Evolutionary conservation across 2,329 filamentous ascomycete genomes (phyloP).

Genomic region (Geosmithia flava): DNA sequence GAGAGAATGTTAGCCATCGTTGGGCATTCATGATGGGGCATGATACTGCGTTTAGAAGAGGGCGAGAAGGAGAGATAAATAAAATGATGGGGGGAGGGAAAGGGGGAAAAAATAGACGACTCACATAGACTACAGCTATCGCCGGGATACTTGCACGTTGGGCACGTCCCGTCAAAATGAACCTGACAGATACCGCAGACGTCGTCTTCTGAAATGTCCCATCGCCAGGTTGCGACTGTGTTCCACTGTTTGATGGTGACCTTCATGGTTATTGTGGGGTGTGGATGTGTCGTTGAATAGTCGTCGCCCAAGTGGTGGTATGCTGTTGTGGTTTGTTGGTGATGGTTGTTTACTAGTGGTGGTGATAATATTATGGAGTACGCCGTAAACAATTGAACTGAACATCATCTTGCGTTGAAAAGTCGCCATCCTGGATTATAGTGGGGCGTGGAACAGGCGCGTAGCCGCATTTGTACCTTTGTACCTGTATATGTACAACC

Average conservation of each 20-base stretch:
- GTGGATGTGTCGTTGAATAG: neutral
- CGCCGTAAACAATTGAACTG: no score
- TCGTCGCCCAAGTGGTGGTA: no score
- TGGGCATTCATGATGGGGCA: no score
- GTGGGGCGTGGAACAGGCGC: no score
- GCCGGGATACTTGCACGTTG: slow-evolving; percentile 94
- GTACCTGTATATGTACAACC: no score
- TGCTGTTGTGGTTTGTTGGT: neutral
- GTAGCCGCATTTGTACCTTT: no score
- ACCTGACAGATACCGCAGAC: slow-evolving; percentile 98
- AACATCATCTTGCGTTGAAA: no score
- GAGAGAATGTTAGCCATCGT: slow-evolving; percentile 4
- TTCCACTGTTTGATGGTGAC: slow-evolving; percentile 91
- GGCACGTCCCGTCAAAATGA: slow-evolving; percentile 94
- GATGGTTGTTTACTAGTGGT: no score
- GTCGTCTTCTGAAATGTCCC: slow-evolving; percentile 95
- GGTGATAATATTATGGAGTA: no score
- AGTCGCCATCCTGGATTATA: no score
- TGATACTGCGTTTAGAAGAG: no score
- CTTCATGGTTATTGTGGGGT: slow-evolving; percentile 53
- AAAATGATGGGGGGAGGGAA: neutral
- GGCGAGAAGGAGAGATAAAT: neutral
- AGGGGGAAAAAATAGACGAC: slow-evolving; percentile 15
- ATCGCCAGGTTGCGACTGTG: slow-evolving; percentile 90
- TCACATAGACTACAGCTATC: slow-evolving; percentile 87